phyloP scores from a whole-genome alignment of 345 rosid species.

The Salix udensis region DNA sequence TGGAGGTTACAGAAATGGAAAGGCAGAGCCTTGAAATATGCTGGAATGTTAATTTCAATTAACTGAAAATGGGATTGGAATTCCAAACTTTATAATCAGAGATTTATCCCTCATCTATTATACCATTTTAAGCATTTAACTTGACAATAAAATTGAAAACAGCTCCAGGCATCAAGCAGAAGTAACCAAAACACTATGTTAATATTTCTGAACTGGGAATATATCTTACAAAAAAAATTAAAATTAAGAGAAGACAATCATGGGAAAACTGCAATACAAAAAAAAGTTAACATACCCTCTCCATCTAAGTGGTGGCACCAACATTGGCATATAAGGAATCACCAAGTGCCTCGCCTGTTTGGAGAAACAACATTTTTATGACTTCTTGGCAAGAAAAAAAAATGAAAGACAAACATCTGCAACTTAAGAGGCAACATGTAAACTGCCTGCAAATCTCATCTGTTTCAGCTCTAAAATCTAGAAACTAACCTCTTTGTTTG shows the following conservation, averaged over 20 bases:
- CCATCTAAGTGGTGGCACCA: conserved; percentile 96
- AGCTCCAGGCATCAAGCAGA: conserved; percentile 1
- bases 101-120: neutral
- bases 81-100: neutral
- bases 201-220: neutral
- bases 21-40: neutral
- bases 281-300: conserved; percentile 55
- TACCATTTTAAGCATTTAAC: neutral
- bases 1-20: neutral
- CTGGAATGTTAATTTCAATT: neutral
- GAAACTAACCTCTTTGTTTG: neutral
- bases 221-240: neutral
- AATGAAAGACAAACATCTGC: neutral
- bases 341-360: conserved; percentile 91
- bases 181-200: neutral
- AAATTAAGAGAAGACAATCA: conserved; percentile 1
- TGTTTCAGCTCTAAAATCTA: neutral
- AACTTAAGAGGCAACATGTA: conserved; percentile 1
- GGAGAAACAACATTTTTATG: conserved; percentile 21
- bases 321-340: conserved; percentile 98
- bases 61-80: neutral
- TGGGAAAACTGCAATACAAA: conserved; percentile 6
- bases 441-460: neutral
- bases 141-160: neutral
- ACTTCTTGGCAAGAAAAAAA: conserved; percentile 2